Evolutionary conservation across 2,329 filamentous ascomycete genomes (phyloP).

Genomic region (Cercospora sp.): DNA sequence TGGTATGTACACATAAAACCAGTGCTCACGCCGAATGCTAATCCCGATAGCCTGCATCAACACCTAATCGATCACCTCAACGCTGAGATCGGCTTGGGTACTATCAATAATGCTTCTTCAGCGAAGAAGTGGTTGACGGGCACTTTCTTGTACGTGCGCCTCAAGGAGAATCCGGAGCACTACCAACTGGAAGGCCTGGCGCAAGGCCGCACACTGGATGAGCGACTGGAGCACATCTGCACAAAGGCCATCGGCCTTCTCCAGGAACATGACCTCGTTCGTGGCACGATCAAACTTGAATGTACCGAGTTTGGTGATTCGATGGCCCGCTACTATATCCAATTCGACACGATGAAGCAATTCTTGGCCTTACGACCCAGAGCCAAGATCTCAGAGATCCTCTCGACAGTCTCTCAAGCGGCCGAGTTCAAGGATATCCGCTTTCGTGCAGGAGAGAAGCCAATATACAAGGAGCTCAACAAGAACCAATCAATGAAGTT

Average conservation of each 20-base stretch:
- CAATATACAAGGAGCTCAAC: slow-evolving; percentile 71
- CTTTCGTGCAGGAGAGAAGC: slow-evolving; percentile 68
- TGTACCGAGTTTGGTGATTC: slow-evolving; percentile 73
- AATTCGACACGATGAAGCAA: slow-evolving; percentile 75
- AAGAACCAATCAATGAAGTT: slow-evolving; percentile 67
- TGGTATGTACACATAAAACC: slow-evolving; percentile 42
- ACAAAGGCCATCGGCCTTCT: slow-evolving; percentile 67
- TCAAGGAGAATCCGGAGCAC: slow-evolving; percentile 67
- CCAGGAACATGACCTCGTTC: slow-evolving; percentile 60
- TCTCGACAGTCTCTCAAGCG: slow-evolving; percentile 66
- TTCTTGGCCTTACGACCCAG: slow-evolving; percentile 63
- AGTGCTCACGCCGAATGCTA: background rate
- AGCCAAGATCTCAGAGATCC: slow-evolving; percentile 64
- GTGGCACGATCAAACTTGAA: slow-evolving; percentile 50
- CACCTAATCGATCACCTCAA: slow-evolving; percentile 83
- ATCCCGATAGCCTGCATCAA: slow-evolving; percentile 56
- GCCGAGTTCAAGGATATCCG: slow-evolving; percentile 72
- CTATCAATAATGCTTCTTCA: slow-evolving; percentile 62
- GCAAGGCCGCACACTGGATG: slow-evolving; percentile 56
- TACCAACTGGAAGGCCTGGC: slow-evolving; percentile 64
- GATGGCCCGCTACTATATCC: slow-evolving; percentile 81
- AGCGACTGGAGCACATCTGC: slow-evolving; percentile 69
- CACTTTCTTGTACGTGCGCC: slow-evolving; percentile 75
- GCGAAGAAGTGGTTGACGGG: slow-evolving; percentile 74
- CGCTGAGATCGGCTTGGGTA: slow-evolving; percentile 76